Evolutionary conservation across 805 yeast genomes (phyloP), one percentile per base, ranked within the genome.

Genomic region (Metschnikowia reukaufii): DNA sequence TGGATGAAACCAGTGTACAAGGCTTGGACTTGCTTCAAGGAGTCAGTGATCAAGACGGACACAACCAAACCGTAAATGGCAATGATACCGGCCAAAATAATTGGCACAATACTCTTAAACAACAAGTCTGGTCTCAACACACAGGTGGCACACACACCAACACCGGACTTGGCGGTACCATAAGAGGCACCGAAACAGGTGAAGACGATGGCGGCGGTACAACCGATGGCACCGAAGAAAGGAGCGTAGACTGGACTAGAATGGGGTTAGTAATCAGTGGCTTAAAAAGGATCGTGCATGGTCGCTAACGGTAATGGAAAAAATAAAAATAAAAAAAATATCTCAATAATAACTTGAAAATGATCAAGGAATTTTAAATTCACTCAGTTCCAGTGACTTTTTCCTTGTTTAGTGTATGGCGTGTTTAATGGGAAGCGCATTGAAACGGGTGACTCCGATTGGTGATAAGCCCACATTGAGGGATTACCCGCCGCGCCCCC

Each of bases 151-250:
- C 97, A 92, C 68, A 92, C 91, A 83, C 98, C 99, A 57, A 94
- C 96, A 78, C 99, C 99, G 20, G 97, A 87, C 74, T 92, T 92
- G 66, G 99, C 99, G 57, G 98, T 92, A 78, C 99, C 99, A 73
- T 91, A 91, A 48, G 97, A 88, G 64, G 99, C 98, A 78, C 99
- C 99, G 68, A 91, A 89, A 61, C 97, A 89, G 70, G 99, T 91
- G 83, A 94, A 94, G 66, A 95, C 89, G 67, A 94, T 94, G 70
- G 99, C 97, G 45, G 98, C 89, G 49, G 99, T 96, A 81, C 99
- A 95, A 68, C 99, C 99, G 66, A 94, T 88, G 59, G 97, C 92
- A 65, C 99, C 99, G 73, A 94, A 94, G 81, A 94, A 94, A 69
- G 99, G 99, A 43, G 66, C 66, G 53, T 61, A 62, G 52, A 62